These are phyloP conservation scores for Curvularia verruculosa DNA, from an alignment of 2,329 filamentous ascomycete genomes.

Conservation along the genomic window DNA sequence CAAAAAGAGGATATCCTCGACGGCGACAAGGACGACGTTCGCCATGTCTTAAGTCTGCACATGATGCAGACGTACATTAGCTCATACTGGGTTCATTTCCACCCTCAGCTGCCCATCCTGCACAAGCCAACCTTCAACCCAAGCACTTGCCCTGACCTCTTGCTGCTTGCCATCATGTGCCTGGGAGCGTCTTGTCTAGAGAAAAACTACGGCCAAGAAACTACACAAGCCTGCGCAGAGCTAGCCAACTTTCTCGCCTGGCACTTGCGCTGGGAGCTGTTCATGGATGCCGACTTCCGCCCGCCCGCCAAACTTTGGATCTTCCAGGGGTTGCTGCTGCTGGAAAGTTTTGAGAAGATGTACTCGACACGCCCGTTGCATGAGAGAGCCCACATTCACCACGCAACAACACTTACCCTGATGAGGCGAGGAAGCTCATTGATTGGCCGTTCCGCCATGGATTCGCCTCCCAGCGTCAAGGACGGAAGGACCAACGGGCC, in stretches of 20 bases:
- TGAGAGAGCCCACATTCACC: slow-evolving; percentile 94
- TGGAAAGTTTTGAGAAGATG: slow-evolving; percentile 98
- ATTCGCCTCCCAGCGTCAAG: slow-evolving; percentile 78
- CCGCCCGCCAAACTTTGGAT: slow-evolving; percentile 95
- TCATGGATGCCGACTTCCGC: slow-evolving; percentile 86
- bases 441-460: slow-evolving; percentile 81
- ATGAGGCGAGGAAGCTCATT: slow-evolving; percentile 94
- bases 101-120: slow-evolving; percentile 90
- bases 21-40: slow-evolving; percentile 71
- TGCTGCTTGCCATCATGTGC: slow-evolving; percentile 87
- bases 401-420: slow-evolving; percentile 90
- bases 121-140: slow-evolving; percentile 93
- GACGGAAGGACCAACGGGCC: slow-evolving; percentile 61
- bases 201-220: slow-evolving; percentile 74
- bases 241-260: slow-evolving; percentile 89
- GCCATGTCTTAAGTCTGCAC: slow-evolving; percentile 75
- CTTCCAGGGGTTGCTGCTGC: slow-evolving; percentile 85
- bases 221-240: slow-evolving; percentile 78
- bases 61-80: slow-evolving; percentile 93
- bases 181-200: slow-evolving; percentile 91
- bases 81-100: slow-evolving; percentile 95
- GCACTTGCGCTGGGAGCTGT: slow-evolving; percentile 95
- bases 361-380: slow-evolving; percentile 91
- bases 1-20: slow-evolving; percentile 79
- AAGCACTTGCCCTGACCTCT: slow-evolving; percentile 81